Evolutionary conservation across 108 stramenopile genomes (phyloP), one percentile per base, ranked within the genome.

Genomic region (Phaeodactylum tricornutum): DNA sequence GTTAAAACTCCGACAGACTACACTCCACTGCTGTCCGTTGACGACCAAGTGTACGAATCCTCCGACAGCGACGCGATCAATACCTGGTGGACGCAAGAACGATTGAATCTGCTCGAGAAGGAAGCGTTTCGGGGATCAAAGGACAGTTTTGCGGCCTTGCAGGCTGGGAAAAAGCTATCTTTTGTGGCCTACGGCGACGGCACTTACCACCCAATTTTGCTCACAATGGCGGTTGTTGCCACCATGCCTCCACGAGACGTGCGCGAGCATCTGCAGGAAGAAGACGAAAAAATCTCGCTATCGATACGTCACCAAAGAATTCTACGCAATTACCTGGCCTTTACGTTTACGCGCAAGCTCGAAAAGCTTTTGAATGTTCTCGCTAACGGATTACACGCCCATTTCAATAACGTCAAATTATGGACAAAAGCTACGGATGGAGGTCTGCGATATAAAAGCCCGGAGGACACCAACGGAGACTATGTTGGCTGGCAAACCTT

Each of bases 1-100:
- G 69, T 81, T 12, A 35, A 55, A 22, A 39, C 66, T 36, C 81
- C 81, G 5, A 28, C 53, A 1, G 77, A 72, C 41, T 84, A 77
- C 39, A 62, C 44, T 7, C 60, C 57, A 23, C 50, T 57, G 6
- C 44, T 68, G 7, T 59, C 68, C 28, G 53, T 23, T 37, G 57
- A 25, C 16, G 71, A 66, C 14, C 47, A 55, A 35, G 78, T 89
- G 9, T 89, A 61, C 61, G 88, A 90, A 47, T 75, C 79, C 16
- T 53, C 50, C 0, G 82, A 90, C 32, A 39, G 67, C 9, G 55
- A 64, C 16, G 50, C 64, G 7, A 50, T 83, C 26, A 76, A 83
- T 37, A 48, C 67, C 12, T 90, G 88, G 88, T 90, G 88, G 88
- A 81, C 79, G 4, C 72, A 81, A 21, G 74, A 81, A 14, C 79